Conservation (phyloP, 345 rosid genomes). For the Nephelium lappaceum region DNA sequence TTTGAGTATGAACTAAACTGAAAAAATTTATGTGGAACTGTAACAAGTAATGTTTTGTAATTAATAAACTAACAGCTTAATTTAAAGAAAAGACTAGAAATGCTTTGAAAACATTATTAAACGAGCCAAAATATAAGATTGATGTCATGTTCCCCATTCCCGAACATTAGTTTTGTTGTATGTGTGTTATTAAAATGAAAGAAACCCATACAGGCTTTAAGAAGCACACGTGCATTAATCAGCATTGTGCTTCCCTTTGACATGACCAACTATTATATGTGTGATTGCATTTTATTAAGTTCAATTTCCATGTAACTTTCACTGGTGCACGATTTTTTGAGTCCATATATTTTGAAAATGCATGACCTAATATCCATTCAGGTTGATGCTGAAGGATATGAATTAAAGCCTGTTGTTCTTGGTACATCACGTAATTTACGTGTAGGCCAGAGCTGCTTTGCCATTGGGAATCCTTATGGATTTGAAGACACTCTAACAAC, state of each 20-base stretch:
- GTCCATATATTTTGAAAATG: not conserved
- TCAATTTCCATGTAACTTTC: not conserved
- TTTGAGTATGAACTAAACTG: not conserved
- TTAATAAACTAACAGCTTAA: not conserved
- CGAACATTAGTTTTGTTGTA: not conserved
- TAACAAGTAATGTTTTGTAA: not conserved
- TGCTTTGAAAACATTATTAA: not conserved
- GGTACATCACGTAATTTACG: conserved; percentile 73
- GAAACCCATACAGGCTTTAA: not conserved
- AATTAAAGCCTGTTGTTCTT: conserved; percentile 67
- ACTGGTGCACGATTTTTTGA: not conserved
- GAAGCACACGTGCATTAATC: not conserved
- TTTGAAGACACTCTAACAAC: conserved; percentile 92
- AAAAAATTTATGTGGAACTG: not conserved
- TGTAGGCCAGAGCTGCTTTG: conserved; percentile 86
- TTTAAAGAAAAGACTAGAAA: not conserved
- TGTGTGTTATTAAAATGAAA: not conserved
- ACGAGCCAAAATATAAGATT: not conserved
- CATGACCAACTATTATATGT: not conserved
- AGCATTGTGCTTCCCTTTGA: not conserved
- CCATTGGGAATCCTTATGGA: conserved; percentile 90
- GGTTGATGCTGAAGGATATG: conserved; percentile 71
- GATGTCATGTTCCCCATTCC: not conserved
- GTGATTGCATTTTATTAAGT: not conserved
- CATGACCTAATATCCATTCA: conserved; percentile 23